phyloP scores from a whole-genome alignment of 2,329 filamentous ascomycete species.

The Sporothrix curviconia region DNA sequence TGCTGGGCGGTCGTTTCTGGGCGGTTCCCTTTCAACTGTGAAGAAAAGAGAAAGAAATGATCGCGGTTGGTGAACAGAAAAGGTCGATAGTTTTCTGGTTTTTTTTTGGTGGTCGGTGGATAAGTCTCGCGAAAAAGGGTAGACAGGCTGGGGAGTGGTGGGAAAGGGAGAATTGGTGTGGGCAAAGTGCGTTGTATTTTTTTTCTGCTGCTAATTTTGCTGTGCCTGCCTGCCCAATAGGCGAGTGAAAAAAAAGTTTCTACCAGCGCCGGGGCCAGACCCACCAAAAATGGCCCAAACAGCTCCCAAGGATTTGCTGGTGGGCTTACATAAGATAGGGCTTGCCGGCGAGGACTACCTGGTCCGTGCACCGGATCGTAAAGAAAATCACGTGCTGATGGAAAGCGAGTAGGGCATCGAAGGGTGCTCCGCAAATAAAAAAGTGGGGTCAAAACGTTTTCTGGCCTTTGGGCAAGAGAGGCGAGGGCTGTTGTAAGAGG shows the following conservation, averaged over 20 bases:
- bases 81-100: conserved; percentile 10
- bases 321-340: conserved; percentile 21
- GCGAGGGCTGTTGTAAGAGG: too few relatives aligned
- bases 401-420: not conserved
- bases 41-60: conserved; percentile 14
- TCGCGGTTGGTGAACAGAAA: conserved; percentile 17
- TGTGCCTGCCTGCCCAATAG: too few relatives aligned
- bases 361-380: conserved; percentile 6
- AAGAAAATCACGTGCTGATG: conserved; percentile 4
- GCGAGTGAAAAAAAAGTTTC: conserved; percentile 17
- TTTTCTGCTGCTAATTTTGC: conserved; percentile 8
- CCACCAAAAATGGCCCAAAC: conserved; percentile 7
- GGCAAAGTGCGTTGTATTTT: not conserved
- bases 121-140: conserved; percentile 2
- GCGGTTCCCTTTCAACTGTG: conserved; percentile 8
- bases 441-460: not conserved
- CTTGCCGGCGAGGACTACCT: conserved; percentile 5
- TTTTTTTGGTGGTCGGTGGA: conserved; percentile 6
- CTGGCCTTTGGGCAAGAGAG: too few relatives aligned
- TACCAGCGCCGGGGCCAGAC: not conserved
- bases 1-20: conserved; percentile 15
- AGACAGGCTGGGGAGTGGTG: not conserved
- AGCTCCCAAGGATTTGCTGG: conserved; percentile 7
- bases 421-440: not conserved
- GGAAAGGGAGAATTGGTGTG: conserved; percentile 1